phyloP scores from a whole-genome alignment of 192 early-diverging fungal species.

The Funneliformis mosseae region DNA sequence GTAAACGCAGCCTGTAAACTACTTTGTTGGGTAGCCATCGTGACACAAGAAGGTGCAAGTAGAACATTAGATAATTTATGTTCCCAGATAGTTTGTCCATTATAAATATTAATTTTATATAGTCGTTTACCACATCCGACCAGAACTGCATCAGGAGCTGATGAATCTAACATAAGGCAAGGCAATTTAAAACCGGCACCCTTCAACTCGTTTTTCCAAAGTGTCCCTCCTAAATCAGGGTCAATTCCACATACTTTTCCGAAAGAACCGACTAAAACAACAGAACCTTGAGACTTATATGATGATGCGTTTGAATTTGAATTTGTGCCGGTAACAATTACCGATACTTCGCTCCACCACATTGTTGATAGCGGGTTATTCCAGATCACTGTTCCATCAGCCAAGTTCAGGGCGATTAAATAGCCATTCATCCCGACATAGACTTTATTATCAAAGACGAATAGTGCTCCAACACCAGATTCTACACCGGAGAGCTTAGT shows the following conservation, averaged over 20 bases:
- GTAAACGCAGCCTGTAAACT: neutral
- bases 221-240: neutral
- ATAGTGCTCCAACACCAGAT: neutral
- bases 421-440: neutral
- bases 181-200: neutral
- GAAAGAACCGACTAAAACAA: neutral
- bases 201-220: neutral
- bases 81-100: neutral
- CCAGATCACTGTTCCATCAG: neutral
- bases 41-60: neutral
- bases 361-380: neutral
- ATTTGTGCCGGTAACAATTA: neutral
- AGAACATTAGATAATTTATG: neutral
- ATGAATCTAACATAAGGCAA: neutral
- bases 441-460: neutral
- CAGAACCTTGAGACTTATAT: neutral
- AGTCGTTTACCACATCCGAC: neutral
- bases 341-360: neutral
- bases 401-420: neutral
- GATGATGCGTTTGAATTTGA: neutral
- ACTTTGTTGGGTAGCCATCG: neutral
- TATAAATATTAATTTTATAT: neutral
- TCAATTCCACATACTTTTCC: neutral
- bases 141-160: neutral
- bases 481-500: neutral